Evolutionary conservation across 805 yeast genomes (phyloP).

Genomic region (Candida quercuum): DNA sequence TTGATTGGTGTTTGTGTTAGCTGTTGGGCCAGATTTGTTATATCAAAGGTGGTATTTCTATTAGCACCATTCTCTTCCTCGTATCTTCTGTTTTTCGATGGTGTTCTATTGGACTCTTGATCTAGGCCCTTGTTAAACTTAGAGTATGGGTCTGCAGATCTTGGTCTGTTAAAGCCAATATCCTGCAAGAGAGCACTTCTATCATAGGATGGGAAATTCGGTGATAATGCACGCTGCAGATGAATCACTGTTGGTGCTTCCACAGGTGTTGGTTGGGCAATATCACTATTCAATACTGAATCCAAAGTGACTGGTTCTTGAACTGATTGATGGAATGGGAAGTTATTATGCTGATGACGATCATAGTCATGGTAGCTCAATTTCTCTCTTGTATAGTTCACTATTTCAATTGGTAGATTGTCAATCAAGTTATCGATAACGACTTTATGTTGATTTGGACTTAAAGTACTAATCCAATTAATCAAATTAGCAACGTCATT

Average conservation of each 20-base stretch:
- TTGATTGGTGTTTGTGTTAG: slow-evolving; percentile 16
- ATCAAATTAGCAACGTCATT: slow-evolving; percentile 46
- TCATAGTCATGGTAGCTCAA: slow-evolving; percentile 28
- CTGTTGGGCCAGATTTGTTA: slow-evolving; percentile 25
- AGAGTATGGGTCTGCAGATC: slow-evolving; percentile 36
- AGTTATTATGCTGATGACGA: background rate
- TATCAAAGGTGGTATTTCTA: slow-evolving; percentile 16
- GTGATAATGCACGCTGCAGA: slow-evolving; percentile 28
- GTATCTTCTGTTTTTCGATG: slow-evolving; percentile 19
- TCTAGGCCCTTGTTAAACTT: slow-evolving; percentile 6
- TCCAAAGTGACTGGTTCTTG: slow-evolving; percentile 34
- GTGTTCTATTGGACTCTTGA: slow-evolving; percentile 6
- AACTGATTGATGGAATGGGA: slow-evolving; percentile 19
- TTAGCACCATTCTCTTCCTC: slow-evolving; percentile 8
- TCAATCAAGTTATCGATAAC: slow-evolving; percentile 50
- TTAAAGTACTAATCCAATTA: slow-evolving; percentile 45
- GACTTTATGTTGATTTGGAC: slow-evolving; percentile 44
- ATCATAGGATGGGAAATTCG: slow-evolving; percentile 14
- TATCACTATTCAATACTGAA: slow-evolving; percentile 29
- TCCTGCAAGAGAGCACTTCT: slow-evolving; percentile 19
- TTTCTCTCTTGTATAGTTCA: slow-evolving; percentile 43
- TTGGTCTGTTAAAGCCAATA: slow-evolving; percentile 29
- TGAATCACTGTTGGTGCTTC: slow-evolving; percentile 22
- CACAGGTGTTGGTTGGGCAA: slow-evolving; percentile 38
- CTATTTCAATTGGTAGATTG: slow-evolving; percentile 45